Evolutionary conservation across 331 rosid species (phyloP).

Genomic region (Malus hybrid): DNA sequence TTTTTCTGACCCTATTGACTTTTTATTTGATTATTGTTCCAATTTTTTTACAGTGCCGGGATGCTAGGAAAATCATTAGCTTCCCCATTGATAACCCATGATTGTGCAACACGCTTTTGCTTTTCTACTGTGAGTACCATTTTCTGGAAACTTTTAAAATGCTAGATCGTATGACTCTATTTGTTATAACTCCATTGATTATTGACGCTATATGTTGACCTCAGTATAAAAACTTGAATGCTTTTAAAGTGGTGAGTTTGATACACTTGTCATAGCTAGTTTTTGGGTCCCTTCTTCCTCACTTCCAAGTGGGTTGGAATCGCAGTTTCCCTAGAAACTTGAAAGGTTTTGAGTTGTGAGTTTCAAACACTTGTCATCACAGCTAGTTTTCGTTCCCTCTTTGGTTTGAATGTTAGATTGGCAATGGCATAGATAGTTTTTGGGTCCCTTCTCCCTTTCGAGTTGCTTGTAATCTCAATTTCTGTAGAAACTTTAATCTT

Average conservation of each 20-base stretch:
- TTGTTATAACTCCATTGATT: neutral
- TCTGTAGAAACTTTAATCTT: neutral
- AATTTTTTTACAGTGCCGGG: conserved; percentile 25
- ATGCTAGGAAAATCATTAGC: conserved; percentile 45
- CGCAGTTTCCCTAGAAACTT: too few species aligned
- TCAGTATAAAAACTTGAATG: neutral
- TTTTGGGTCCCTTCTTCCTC: neutral
- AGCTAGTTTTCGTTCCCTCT: too few species aligned
- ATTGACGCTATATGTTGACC: neutral
- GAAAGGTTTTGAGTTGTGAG: too few species aligned
- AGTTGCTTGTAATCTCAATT: neutral
- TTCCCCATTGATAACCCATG: conserved; percentile 40
- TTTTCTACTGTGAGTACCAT: conserved; percentile 32
- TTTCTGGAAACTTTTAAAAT: neutral
- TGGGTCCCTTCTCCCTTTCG: neutral
- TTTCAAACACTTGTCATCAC: too few species aligned
- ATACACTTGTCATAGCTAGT: neutral
- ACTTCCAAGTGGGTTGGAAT: too few species aligned
- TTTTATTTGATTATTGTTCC: conserved; percentile 9
- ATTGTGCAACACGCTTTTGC: conserved; percentile 26
- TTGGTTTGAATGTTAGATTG: neutral
- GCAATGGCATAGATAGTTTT: neutral
- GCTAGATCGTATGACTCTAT: neutral
- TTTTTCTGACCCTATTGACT: neutral
- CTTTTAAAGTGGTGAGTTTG: neutral